These are phyloP conservation scores for Skeletonema menzelii DNA, from an alignment of 108 stramenopile genomes.

Conservation along the genomic window DNA sequence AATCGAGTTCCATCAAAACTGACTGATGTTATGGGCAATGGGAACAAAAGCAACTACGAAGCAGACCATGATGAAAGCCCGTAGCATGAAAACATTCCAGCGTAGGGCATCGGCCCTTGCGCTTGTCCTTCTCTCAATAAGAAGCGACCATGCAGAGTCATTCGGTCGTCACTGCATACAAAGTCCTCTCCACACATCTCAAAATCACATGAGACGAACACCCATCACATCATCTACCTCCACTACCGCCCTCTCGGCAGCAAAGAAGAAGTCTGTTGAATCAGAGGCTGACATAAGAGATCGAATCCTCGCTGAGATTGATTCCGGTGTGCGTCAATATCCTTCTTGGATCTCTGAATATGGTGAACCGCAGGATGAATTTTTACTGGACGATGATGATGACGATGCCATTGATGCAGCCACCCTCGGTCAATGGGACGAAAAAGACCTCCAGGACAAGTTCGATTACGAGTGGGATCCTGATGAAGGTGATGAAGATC, in stretches of 20 bases:
- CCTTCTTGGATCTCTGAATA: constrained; percentile 13
- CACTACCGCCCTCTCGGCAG: neutral
- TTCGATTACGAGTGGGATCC: constrained; percentile 85
- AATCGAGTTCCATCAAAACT: neutral
- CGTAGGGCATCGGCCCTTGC: neutral
- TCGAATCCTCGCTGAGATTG: neutral
- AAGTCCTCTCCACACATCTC: neutral
- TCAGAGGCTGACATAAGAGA: neutral
- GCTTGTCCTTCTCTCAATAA: neutral
- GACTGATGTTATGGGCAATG: no score
- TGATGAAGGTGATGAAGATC: constrained; percentile 54
- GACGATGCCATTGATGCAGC: constrained; percentile 72
- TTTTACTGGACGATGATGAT: constrained; percentile 31
- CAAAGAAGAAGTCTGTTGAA: neutral
- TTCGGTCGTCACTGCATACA: constrained; percentile 2
- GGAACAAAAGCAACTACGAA: neutral
- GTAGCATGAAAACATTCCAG: neutral
- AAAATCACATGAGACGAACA: neutral
- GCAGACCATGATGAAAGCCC: neutral
- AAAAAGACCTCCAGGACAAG: constrained; percentile 50
- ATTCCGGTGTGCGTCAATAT: neutral
- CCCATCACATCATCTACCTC: neutral
- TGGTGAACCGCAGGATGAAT: constrained; percentile 24
- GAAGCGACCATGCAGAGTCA: neutral
- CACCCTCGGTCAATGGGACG: constrained; percentile 70